phyloP scores from a whole-genome alignment of 2,329 filamentous ascomycete genomes.

The Curvularia hawaiiensis region DNA sequence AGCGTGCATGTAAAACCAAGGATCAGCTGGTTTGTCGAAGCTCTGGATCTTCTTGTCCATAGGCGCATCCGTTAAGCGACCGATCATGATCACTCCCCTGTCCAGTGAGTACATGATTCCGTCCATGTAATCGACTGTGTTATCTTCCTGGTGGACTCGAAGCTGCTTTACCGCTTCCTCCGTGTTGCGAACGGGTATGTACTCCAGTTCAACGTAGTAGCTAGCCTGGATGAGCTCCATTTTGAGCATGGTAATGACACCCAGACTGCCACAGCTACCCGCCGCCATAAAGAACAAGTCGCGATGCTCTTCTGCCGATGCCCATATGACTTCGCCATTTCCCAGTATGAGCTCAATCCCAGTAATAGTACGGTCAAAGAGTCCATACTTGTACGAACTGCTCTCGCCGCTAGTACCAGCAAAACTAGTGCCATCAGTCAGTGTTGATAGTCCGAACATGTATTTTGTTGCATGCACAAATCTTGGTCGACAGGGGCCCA shows the following conservation, averaged over 20 bases:
- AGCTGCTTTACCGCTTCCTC: constrained; percentile 58
- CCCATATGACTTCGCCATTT: constrained; percentile 60
- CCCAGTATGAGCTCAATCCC: constrained; percentile 68
- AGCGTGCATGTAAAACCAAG: constrained; percentile 77
- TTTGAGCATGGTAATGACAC: constrained; percentile 66
- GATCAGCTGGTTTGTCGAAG: constrained; percentile 66
- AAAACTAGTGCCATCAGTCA: constrained; percentile 48
- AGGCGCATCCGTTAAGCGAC: constrained; percentile 59
- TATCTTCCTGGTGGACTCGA: constrained; percentile 51
- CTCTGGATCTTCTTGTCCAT: constrained; percentile 42
- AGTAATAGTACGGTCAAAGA: constrained; percentile 68
- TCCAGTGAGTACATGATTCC: constrained; percentile 66
- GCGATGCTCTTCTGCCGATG: constrained; percentile 51
- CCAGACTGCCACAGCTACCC: constrained; percentile 64
- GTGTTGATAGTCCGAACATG: not conserved
- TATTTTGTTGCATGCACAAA: not conserved
- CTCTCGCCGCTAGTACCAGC: constrained; percentile 71
- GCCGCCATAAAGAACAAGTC: constrained; percentile 66
- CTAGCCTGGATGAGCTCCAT: constrained; percentile 61
- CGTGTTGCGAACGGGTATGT: constrained; percentile 59
- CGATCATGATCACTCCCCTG: constrained; percentile 65
- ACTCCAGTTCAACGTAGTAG: constrained; percentile 65
- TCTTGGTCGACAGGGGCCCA: not conserved
- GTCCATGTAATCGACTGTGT: constrained; percentile 68
- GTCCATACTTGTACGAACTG: constrained; percentile 68